Percentiles rank a stretch among this genome's conserved stretches.
phyloP scores from a whole-genome alignment of 805 yeast species.

The Wickerhamiella siamensis region DNA sequence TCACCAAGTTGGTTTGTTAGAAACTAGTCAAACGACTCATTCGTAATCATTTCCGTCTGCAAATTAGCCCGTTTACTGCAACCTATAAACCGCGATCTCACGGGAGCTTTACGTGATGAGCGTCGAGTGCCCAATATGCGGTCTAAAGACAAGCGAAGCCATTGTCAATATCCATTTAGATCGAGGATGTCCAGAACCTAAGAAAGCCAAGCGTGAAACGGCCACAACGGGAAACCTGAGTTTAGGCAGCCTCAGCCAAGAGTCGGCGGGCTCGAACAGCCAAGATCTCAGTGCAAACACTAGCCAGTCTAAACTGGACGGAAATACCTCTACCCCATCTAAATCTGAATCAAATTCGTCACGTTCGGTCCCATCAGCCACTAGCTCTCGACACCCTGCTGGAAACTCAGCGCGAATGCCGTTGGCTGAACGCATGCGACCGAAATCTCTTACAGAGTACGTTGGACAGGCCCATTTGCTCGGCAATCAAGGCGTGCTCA shows the following conservation, averaged over 20 bases:
- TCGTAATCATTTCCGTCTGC: too few relatives aligned
- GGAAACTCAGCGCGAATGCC: slow-evolving; percentile 26
- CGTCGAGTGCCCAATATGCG: slow-evolving; percentile 24
- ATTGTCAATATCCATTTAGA: slow-evolving; percentile 24
- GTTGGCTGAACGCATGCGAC: slow-evolving; percentile 74
- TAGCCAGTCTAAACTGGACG: not conserved
- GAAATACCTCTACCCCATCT: not conserved
- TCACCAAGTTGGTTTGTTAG: too few relatives aligned
- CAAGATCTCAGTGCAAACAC: not conserved
- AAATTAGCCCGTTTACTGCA: too few relatives aligned
- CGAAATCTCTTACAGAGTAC: slow-evolving; percentile 48
- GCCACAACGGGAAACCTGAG: too few relatives aligned
- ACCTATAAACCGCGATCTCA: too few relatives aligned
- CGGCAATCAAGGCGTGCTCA: slow-evolving; percentile 45
- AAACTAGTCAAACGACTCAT: too few relatives aligned
- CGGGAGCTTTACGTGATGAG: slow-evolving; percentile 1
- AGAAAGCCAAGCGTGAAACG: not conserved
- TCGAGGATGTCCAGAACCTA: slow-evolving; percentile 21
- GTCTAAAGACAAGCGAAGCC: slow-evolving; percentile 19
- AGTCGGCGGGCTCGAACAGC: too few relatives aligned
- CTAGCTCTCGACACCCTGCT: slow-evolving; percentile 1
- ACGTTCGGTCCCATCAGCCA: not conserved
- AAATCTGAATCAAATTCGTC: not conserved
- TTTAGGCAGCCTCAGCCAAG: not conserved
- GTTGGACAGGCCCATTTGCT: slow-evolving; percentile 78